Evolutionary conservation across 768 basidiomycete genomes (phyloP).

Genomic region (Lactarius deliciosus): DNA sequence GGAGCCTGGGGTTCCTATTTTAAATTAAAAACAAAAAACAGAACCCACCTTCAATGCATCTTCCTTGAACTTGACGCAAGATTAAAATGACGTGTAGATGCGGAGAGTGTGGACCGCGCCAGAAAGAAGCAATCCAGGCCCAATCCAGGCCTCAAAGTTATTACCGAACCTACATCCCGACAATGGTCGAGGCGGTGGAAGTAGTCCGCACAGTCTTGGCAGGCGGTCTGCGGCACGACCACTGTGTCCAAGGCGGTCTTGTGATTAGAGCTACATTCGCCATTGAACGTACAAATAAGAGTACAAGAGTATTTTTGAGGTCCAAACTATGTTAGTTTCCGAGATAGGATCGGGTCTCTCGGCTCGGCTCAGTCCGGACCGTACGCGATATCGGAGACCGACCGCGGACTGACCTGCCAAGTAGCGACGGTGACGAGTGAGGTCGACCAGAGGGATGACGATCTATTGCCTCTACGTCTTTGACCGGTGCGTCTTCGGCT

Average conservation of each 20-base stretch:
- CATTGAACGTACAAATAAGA: no score
- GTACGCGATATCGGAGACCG: not conserved
- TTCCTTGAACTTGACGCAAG: no score
- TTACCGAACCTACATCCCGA: not conserved
- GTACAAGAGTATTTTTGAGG: no score
- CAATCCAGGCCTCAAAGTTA: no score
- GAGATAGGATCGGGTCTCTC: not conserved
- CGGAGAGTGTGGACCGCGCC: not conserved
- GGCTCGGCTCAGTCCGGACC: not conserved
- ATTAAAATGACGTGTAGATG: no score
- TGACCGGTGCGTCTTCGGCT: constrained; percentile 61
- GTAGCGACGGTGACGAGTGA: not conserved
- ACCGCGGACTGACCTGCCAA: not conserved
- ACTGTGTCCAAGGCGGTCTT: not conserved
- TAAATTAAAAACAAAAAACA: no score
- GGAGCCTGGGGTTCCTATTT: no score
- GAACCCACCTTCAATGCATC: no score
- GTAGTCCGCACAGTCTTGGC: not conserved
- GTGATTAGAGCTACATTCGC: no score
- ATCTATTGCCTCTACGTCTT: constrained; percentile 93
- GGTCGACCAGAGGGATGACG: constrained; percentile 55
- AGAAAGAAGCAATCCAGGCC: not conserved
- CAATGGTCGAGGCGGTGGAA: not conserved
- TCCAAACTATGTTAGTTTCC: no score
- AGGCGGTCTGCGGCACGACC: not conserved